Evolutionary conservation across 371 early-diverging fungal species (phyloP).

Genomic region (Enterospora canceri): DNA sequence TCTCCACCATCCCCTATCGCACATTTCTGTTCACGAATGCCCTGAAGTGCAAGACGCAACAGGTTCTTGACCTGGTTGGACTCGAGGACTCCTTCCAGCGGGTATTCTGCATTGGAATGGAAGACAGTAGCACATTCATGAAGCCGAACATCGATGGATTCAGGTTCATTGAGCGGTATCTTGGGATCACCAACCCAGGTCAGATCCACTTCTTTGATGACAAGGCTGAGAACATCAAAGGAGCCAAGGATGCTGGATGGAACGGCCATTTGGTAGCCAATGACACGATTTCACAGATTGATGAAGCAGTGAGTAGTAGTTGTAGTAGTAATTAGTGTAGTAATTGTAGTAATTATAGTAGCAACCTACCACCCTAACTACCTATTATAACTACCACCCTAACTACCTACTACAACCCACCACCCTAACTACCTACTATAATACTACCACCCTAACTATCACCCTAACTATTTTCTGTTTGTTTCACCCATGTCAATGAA

Average conservation of each 20-base stretch:
- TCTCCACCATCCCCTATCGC: constrained; percentile 13
- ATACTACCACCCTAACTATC: background rate
- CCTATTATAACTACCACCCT: too few species aligned
- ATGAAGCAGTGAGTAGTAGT: too few species aligned
- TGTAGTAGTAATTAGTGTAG: too few species aligned
- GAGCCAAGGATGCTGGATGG: constrained; percentile 32
- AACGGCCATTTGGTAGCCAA: constrained; percentile 3
- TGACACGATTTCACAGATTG: too few species aligned
- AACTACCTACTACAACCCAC: too few species aligned
- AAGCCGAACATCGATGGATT: constrained; percentile 24
- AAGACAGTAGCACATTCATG: constrained; percentile 5
- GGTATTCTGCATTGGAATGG: constrained; percentile 29
- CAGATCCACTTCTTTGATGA: constrained; percentile 43
- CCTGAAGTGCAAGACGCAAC: constrained; percentile 6
- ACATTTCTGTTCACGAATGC: constrained; percentile 42
- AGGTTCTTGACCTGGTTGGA: constrained; percentile 16
- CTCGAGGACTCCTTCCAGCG: constrained; percentile 30
- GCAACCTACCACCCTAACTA: too few species aligned
- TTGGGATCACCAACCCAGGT: constrained; percentile 7
- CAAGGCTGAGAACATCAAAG: constrained; percentile 9
- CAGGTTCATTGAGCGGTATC: constrained; percentile 22
- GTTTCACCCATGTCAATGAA: constrained; percentile 21
- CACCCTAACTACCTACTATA: too few species aligned
- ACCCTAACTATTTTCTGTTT: background rate
- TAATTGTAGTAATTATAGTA: too few species aligned